These are phyloP conservation scores for Gentiana macrophylla DNA, from an alignment of 257 asterid species.

Conservation along the genomic window DNA sequence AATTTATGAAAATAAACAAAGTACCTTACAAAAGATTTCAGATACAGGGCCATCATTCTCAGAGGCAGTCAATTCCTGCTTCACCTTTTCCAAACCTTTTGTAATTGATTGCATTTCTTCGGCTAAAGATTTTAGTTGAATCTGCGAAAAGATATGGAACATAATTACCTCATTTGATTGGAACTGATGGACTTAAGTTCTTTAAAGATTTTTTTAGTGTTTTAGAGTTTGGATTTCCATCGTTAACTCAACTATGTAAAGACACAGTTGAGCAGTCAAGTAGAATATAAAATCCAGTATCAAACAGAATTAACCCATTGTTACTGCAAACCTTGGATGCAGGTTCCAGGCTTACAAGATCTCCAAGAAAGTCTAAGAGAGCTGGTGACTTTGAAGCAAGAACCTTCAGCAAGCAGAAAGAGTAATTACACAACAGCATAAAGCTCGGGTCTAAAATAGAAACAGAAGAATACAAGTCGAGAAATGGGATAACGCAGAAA, in stretches of 20 bases:
- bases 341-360: slow-evolving; percentile 79
- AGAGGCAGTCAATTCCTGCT: slow-evolving; percentile 76
- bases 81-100: slow-evolving; percentile 92
- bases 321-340: slow-evolving; percentile 64
- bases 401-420: slow-evolving; percentile 39
- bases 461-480: slow-evolving; percentile 1
- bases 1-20: slow-evolving; percentile 4
- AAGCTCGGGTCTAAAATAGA: not conserved
- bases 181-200: not conserved
- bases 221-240: too few relatives aligned
- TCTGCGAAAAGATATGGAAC: slow-evolving; percentile 32
- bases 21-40: slow-evolving; percentile 79
- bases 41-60: slow-evolving; percentile 97
- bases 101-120: slow-evolving; percentile 99
- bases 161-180: not conserved
- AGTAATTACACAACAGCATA: slow-evolving; percentile 6
- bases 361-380: slow-evolving; percentile 62
- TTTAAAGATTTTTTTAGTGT: not conserved
- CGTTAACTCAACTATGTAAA: not conserved
- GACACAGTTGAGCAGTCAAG: not conserved
- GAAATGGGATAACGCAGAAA: not conserved
- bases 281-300: not conserved
- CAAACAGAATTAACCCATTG: slow-evolving; percentile 7
- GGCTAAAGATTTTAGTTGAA: slow-evolving; percentile 93
- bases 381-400: slow-evolving; percentile 66